Base-by-base conservation (phyloP, 495 filamentous ascomycete species). In the Xylaria intraflava region DNA sequence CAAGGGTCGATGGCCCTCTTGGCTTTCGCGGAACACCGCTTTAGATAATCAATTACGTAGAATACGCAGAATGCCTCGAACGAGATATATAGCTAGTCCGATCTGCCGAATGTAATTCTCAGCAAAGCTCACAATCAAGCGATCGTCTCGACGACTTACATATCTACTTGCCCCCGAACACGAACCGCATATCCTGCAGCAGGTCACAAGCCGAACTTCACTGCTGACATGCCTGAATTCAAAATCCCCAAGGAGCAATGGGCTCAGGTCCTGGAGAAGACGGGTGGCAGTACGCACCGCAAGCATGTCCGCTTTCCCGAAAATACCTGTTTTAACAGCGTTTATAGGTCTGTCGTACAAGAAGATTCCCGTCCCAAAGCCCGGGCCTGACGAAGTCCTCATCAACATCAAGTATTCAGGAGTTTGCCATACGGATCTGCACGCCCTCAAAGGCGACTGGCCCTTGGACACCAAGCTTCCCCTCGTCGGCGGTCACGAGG, bases 401-500 rank as follows among this genome's bases (percentile, higher is more conserved):
- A 73, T 96, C 68, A 89, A 94, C 72, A 84, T 96, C 75, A 88
- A 88, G 68, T 96, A 85, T 79, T 86, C 88, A 6, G 91, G 91
- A 65, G 90, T 96, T 53, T 95, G 91, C 77, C 90, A 95, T 75
- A 95, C 91, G 0, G 87, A 90, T 64, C 72, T 89, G 20, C 87
- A 93, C 73, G 89, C 89, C 46, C 76, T 90, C 72, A 88, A 85
- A 48, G 89, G 91, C 56, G 87, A 95, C 72, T 95, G 90, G 89
- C 90, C 91, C 10, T 68, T 95, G 38, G 65, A 73, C 6, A 80
- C 80, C 57, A 95, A 95, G 73, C 69, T 86, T 17, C 87, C 89
- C 12, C 77, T 95, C n/a, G 85, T 96, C 36, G 90, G 91, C 61
- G 91, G 91, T n/a, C 91, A 96, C 72, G 90, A 95, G 72, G 91